Base-by-base conservation (phyloP, 495 filamentous ascomycete genomes). In the Gamarada debralockiae region DNA sequence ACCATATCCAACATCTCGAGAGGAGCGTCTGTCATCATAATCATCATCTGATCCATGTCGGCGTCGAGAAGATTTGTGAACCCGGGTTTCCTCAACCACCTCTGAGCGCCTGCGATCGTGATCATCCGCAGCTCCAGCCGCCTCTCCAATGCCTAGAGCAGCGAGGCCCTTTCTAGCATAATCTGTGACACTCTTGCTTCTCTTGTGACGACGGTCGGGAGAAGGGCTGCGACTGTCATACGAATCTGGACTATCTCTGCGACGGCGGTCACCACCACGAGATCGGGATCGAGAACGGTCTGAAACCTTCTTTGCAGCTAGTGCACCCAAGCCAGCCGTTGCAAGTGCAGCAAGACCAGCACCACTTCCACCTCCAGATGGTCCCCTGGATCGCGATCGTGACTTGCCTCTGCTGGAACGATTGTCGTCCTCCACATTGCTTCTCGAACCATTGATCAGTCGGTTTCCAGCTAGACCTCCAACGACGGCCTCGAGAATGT, bases 401-500 rank as follows among this genome's bases (percentile, higher is more conserved):
- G 80, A 75, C 29, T 70, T 55, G 40, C 81, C 77, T 63, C 75
- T 76, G 24, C 71, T 77, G 41, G 73, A 65, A 2, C 75, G 74
- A 45, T 68, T 68, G 52, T 78, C 76, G 57, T 76, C 76, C 52
- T 80, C 76, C 25, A 81, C 77, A 44, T 75, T 71, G 56, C 85
- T 83, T 53, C 82, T 77, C 9, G 84, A 74, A 15, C 90, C 89
- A 61, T 95, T 87, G 54, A 95, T 70, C 47, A 93, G 67, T 23
- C 83, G 83, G 61, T 85, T 93, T n/a, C 86, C 84, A 18, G 88
- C 81, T 10, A 96, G 79, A 64, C 91, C 91, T 56, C 89, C 90
- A 52, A 96, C 75, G 37, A 90, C 89, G 33, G 91, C 86, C 63
- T 92, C 89, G 34, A 80, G 67, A 39, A 79, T 62, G 53, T 76